Percentiles rank a stretch among this genome's conserved stretches.
Conservation (phyloP, 768 basidiomycete species). For the Naganishia vaughanmartiniae region DNA sequence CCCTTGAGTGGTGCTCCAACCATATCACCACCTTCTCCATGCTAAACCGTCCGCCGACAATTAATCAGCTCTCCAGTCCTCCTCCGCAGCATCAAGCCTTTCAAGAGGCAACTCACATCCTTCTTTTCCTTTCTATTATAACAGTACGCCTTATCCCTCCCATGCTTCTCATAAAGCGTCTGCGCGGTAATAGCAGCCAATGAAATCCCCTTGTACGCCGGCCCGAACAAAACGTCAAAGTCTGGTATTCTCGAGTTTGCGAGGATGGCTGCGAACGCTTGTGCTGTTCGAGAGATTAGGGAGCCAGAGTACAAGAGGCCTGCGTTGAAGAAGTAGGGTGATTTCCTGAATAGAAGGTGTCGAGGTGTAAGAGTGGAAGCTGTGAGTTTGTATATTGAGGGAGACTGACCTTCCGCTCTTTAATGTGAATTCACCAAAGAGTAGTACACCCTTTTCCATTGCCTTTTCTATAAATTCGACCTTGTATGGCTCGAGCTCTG, state of each 20-base stretch:
- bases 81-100: background rate
- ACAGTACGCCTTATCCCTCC: constrained; percentile 70
- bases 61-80: constrained; percentile 24
- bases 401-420: constrained; percentile 84
- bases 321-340: constrained; percentile 97
- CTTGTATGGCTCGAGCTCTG: constrained; percentile 46
- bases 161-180: constrained; percentile 66
- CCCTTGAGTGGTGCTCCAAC: constrained; percentile 82
- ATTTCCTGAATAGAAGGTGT: constrained; percentile 59
- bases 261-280: constrained; percentile 81
- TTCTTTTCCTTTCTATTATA: constrained; percentile 96
- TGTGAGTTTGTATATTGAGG: background rate
- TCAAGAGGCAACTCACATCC: constrained; percentile 54
- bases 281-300: constrained; percentile 70
- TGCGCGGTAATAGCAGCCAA: constrained; percentile 82
- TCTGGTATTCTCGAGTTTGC: constrained; percentile 57
- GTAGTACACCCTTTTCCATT: constrained; percentile 51
- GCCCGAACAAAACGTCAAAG: constrained; percentile 88
- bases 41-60: constrained; percentile 48
- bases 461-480: constrained; percentile 51
- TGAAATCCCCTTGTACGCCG: constrained; percentile 95
- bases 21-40: constrained; percentile 89
- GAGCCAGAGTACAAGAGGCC: constrained; percentile 80
- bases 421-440: constrained; percentile 83
- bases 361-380: constrained; percentile 6